Conservation (phyloP, 805 yeast genomes). For the Saccharomyces kudriavzevii region DNA sequence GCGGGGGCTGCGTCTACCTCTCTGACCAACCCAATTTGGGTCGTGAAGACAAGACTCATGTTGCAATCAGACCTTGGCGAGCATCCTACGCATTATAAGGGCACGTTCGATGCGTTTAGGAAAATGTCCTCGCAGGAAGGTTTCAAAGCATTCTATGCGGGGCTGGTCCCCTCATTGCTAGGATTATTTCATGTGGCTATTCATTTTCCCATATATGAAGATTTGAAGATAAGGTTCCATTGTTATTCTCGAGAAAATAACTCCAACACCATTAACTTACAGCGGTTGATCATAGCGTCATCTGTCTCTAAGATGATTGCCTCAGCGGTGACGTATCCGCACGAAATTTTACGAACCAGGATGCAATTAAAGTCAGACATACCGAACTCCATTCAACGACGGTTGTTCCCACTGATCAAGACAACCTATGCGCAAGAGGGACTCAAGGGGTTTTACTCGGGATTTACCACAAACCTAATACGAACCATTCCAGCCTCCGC, state of each 20-base stretch:
- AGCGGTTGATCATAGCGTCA: conserved; percentile 55
- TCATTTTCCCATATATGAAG: conserved; percentile 90
- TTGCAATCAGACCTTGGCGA: conserved; percentile 45
- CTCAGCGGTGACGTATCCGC: conserved; percentile 84
- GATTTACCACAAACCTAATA: conserved; percentile 74
- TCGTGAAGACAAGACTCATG: conserved; percentile 91
- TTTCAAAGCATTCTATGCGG: conserved; percentile 70
- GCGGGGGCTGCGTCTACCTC: conserved; percentile 86
- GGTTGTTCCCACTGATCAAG: conserved; percentile 20
- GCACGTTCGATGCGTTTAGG: conserved; percentile 75
- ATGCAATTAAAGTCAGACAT: conserved; percentile 52
- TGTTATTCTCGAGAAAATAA: conserved; percentile 14
- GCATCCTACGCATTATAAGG: conserved; percentile 38
- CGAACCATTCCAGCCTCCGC: conserved; percentile 94
- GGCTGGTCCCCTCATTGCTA: conserved; percentile 80
- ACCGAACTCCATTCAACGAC: conserved; percentile 20
- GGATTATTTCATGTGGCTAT: conserved; percentile 92
- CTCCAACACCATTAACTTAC: conserved; percentile 18
- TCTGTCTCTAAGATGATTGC: conserved; percentile 83
- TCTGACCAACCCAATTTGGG: conserved; percentile 94
- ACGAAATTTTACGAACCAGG: conserved; percentile 86
- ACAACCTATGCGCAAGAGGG: conserved; percentile 52
- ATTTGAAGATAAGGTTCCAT: conserved; percentile 50
- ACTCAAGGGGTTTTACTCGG: conserved; percentile 75
- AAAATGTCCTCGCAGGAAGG: conserved; percentile 81